A percentile compares a stretch with the other conserved stretches of the same genome.
phyloP scores from a whole-genome alignment of 2,329 filamentous ascomycete species.

The Teratosphaeria zuluensis region DNA sequence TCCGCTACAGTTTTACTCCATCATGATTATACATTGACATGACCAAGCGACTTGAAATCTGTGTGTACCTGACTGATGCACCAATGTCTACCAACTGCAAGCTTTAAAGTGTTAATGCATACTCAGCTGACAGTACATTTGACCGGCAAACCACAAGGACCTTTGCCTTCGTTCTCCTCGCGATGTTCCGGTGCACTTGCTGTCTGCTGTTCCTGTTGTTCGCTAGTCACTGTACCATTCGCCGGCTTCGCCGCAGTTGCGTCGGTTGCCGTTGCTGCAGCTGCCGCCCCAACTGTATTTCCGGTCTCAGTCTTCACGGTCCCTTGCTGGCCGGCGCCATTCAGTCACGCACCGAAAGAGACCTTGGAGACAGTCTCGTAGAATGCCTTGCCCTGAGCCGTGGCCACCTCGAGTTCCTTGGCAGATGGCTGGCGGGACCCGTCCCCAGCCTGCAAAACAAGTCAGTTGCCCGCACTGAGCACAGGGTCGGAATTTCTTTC shows the following conservation, averaged over 20 bases:
- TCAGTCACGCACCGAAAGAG: slow-evolving; percentile 59
- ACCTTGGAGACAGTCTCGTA: slow-evolving; percentile 66
- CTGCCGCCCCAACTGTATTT: slow-evolving; percentile 5
- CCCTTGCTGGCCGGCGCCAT: slow-evolving; percentile 39
- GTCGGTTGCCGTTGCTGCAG: slow-evolving; percentile 6
- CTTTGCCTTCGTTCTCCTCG: slow-evolving; percentile 47
- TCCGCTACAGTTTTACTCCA: too few relatives aligned
- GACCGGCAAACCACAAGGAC: slow-evolving; percentile 66
- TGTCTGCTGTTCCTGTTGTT: slow-evolving; percentile 21
- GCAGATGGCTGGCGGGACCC: slow-evolving; percentile 72
- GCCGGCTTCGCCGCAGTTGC: slow-evolving; percentile 1
- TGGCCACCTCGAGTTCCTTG: slow-evolving; percentile 70
- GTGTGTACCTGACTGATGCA: too few relatives aligned
- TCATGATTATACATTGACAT: too few relatives aligned
- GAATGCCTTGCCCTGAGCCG: slow-evolving; percentile 75
- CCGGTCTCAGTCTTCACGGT: slow-evolving; percentile 9
- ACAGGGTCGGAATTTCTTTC: not conserved
- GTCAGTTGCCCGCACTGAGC: slow-evolving; percentile 1
- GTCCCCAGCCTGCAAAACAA: slow-evolving; percentile 44
- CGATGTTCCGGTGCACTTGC: slow-evolving; percentile 23
- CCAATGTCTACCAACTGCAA: too few relatives aligned
- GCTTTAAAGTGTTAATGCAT: not conserved
- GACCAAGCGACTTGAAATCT: too few relatives aligned
- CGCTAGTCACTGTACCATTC: slow-evolving; percentile 3
- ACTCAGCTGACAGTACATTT: slow-evolving; percentile 53